Percentiles rank a stretch among this genome's conserved stretches.
Conservation (phyloP, 139 green algal species). For the Asterochloris sp. region DNA sequence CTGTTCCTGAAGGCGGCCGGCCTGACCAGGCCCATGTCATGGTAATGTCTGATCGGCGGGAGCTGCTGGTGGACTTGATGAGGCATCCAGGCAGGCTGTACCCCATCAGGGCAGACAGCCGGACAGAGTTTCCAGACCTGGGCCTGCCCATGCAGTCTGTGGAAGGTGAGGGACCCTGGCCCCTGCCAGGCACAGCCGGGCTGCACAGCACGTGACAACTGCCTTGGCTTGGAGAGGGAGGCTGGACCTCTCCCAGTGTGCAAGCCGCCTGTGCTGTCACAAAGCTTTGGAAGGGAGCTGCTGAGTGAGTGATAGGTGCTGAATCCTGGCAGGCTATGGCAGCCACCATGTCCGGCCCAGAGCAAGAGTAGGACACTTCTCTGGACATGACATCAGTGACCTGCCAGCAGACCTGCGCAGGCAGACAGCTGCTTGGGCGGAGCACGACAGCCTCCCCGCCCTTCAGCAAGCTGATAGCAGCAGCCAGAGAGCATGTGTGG, state of each 20-base stretch:
- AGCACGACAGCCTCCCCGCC: background rate
- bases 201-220: background rate
- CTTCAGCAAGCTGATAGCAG: background rate
- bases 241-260: background rate
- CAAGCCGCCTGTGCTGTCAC: background rate
- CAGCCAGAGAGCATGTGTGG: background rate
- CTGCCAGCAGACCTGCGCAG: too few species aligned
- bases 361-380: too few species aligned
- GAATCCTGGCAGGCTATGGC: too few species aligned
- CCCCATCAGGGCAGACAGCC: slow-evolving; percentile 1
- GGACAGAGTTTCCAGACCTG: background rate
- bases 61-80: slow-evolving; percentile 57
- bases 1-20: background rate
- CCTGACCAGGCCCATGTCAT: slow-evolving; percentile 35
- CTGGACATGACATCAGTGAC: too few species aligned
- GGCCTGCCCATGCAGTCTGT: background rate
- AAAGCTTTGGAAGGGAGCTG: background rate
- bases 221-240: too few species aligned
- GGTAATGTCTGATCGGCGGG: slow-evolving; percentile 29
- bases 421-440: background rate
- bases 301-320: too few species aligned
- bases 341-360: too few species aligned
- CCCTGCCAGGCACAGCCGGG: background rate
- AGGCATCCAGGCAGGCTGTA: slow-evolving; percentile 34
- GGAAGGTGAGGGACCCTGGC: background rate